phyloP scores from a whole-genome alignment of 1,284 basidiomycete genomes.

The Quambalaria eucalypti region DNA sequence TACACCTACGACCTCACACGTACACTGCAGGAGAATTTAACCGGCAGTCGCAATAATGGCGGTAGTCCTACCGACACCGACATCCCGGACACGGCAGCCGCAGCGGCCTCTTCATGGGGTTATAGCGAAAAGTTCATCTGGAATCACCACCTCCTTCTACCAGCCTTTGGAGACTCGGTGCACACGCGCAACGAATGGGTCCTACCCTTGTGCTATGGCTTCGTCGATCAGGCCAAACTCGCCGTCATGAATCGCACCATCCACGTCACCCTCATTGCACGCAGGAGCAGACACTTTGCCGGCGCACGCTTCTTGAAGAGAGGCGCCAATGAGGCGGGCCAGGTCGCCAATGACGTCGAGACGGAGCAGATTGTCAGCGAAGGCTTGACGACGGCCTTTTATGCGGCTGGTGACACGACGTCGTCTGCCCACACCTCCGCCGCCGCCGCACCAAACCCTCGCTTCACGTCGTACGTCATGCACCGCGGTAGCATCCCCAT shows the following conservation, averaged over 20 bases:
- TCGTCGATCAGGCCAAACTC: slow-evolving; percentile 95
- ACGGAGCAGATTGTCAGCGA: slow-evolving; percentile 98
- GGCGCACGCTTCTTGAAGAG: slow-evolving; percentile 91
- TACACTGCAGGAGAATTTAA: slow-evolving; percentile 87
- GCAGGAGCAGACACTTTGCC: slow-evolving; percentile 88
- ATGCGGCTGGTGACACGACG: slow-evolving; percentile 8
- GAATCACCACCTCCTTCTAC: slow-evolving; percentile 84
- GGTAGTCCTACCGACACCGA: slow-evolving; percentile 3
- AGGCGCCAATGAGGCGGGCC: slow-evolving; percentile 80
- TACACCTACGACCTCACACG: slow-evolving; percentile 92
- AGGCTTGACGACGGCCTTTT: slow-evolving; percentile 61
- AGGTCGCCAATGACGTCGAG: slow-evolving; percentile 98
- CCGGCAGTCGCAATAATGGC: slow-evolving; percentile 40
- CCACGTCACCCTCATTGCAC: slow-evolving; percentile 86
- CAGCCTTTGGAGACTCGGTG: slow-evolving; percentile 49
- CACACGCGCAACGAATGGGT: slow-evolving; percentile 60
- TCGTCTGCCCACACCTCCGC: slow-evolving; percentile 53
- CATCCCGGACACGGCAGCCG: slow-evolving; percentile 6
- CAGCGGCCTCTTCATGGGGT: slow-evolving; percentile 47
- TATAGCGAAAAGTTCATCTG: slow-evolving; percentile 89
- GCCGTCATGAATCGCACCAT: slow-evolving; percentile 81
- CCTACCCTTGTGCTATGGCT: slow-evolving; percentile 84
- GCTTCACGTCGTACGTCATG: slow-evolving; percentile 92
- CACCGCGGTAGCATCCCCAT: slow-evolving; percentile 91
- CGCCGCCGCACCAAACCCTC: slow-evolving; percentile 50